Conservation (phyloP, 169 alveolate genomes). For the Cryptosporidium felis region DNA sequence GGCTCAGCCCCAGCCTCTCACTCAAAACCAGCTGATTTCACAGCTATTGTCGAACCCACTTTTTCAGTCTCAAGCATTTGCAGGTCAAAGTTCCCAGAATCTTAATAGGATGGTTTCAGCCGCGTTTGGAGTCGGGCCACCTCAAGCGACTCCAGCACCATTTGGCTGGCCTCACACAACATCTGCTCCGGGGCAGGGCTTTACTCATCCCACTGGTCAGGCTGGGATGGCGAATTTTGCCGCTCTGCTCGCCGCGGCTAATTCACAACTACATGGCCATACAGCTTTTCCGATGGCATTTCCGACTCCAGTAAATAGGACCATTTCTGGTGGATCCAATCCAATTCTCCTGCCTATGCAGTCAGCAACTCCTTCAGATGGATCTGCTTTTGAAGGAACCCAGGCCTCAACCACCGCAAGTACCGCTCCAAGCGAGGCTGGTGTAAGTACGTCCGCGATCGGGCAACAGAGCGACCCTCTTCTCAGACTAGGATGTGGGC, state of each 20-base stretch:
- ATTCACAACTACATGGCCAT: slow-evolving; percentile 15
- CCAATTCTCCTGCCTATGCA: slow-evolving; percentile 42
- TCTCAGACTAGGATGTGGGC: neutral
- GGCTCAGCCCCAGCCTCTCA: neutral
- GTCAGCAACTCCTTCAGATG: slow-evolving; percentile 67
- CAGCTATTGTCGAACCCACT: slow-evolving; percentile 30
- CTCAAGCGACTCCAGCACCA: neutral
- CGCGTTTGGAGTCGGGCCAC: slow-evolving; percentile 22
- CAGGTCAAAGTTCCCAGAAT: slow-evolving; percentile 3
- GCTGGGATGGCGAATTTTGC: slow-evolving; percentile 41
- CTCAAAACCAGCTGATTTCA: slow-evolving; percentile 17
- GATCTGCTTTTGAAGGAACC: slow-evolving; percentile 54
- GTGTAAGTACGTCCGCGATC: neutral
- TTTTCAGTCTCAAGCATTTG: neutral
- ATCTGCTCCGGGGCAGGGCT: neutral
- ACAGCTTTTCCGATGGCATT: neutral
- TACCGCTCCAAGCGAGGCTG: neutral
- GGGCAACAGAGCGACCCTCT: slow-evolving; percentile 15
- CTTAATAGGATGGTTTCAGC: slow-evolving; percentile 8
- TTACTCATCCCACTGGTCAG: neutral
- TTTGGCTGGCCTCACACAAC: neutral
- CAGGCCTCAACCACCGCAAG: slow-evolving; percentile 20
- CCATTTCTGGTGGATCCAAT: neutral
- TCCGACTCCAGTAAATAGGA: slow-evolving; percentile 34
- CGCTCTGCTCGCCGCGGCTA: slow-evolving; percentile 60